These are phyloP conservation scores for Eutypa lata DNA, from an alignment of 2,329 filamentous ascomycete genomes.

Conservation along the genomic window DNA sequence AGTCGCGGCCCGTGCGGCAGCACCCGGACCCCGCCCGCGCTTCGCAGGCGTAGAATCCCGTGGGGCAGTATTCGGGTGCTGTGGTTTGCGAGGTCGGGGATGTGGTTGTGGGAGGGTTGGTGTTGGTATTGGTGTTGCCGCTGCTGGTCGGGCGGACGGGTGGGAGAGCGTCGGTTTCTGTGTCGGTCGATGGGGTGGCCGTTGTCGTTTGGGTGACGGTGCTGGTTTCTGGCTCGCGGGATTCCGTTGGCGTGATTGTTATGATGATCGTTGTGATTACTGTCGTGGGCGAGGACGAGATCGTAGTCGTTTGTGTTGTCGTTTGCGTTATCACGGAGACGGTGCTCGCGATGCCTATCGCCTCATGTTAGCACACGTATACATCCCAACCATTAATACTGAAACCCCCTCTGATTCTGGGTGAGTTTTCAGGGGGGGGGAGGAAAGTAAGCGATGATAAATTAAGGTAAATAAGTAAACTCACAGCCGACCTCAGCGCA, in stretches of 20 bases:
- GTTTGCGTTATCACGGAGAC: constrained; percentile 34
- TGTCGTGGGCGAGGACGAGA: constrained; percentile 31
- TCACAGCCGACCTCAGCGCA: constrained; percentile 71
- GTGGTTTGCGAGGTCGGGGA: constrained; percentile 13
- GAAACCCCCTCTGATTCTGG: background rate
- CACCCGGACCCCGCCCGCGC: constrained; percentile 81
- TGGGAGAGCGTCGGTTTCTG: constrained; percentile 34
- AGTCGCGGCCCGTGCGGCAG: constrained; percentile 84
- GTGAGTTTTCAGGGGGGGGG: constrained; percentile 3
- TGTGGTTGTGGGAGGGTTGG: constrained; percentile 25
- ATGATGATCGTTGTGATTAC: constrained; percentile 34
- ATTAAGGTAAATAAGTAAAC: constrained; percentile 25
- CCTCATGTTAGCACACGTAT: too few relatives aligned
- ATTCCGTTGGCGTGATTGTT: constrained; percentile 36
- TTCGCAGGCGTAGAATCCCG: constrained; percentile 86
- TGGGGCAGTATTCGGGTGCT: constrained; percentile 63
- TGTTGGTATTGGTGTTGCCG: constrained; percentile 30
- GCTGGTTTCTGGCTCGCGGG: constrained; percentile 23
- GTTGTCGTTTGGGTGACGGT: constrained; percentile 32
- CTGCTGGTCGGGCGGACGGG: constrained; percentile 34
- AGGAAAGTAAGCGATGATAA: constrained; percentile 4
- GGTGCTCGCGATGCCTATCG: constrained; percentile 33
- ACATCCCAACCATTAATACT: too few relatives aligned
- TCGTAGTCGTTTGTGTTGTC: constrained; percentile 35
- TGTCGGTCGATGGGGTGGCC: constrained; percentile 29